phyloP scores from a whole-genome alignment of 805 yeast species.

The Saccharomycopsis sp. region DNA sequence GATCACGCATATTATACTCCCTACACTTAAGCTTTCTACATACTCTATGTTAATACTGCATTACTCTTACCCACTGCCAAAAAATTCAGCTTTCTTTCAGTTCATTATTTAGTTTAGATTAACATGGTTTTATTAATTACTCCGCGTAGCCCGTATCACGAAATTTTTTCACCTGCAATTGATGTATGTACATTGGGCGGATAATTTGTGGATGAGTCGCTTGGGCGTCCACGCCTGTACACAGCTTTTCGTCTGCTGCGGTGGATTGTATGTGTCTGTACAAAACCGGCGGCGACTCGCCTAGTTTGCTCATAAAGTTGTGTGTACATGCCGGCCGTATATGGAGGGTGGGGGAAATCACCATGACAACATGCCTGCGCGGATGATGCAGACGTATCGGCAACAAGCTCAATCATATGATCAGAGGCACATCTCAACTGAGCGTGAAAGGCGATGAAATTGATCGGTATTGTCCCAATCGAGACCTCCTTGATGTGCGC shows the following conservation, averaged over 20 bases:
- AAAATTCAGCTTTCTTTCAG: neutral
- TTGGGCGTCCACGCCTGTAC: neutral
- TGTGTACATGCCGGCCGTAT: neutral
- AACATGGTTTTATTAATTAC: neutral
- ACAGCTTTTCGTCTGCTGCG: neutral
- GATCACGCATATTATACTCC: neutral
- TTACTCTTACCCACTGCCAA: neutral
- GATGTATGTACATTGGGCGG: neutral
- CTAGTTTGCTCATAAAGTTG: neutral
- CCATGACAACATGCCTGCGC: neutral
- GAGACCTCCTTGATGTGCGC: neutral
- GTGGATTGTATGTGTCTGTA: neutral
- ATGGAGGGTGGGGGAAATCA: neutral
- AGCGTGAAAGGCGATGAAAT: neutral
- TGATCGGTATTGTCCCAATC: neutral
- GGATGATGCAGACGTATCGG: no score
- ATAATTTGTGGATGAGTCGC: neutral
- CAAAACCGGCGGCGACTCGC: neutral
- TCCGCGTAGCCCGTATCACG: no score
- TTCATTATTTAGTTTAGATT: neutral
- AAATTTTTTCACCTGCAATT: neutral
- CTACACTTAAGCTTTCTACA: neutral
- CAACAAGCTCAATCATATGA: neutral
- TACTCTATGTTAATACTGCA: neutral
- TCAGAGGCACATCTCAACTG: neutral